Evolutionary conservation across 2,329 filamentous ascomycete genomes (phyloP).

Genomic region (Colletotrichum euphorbiae): DNA sequence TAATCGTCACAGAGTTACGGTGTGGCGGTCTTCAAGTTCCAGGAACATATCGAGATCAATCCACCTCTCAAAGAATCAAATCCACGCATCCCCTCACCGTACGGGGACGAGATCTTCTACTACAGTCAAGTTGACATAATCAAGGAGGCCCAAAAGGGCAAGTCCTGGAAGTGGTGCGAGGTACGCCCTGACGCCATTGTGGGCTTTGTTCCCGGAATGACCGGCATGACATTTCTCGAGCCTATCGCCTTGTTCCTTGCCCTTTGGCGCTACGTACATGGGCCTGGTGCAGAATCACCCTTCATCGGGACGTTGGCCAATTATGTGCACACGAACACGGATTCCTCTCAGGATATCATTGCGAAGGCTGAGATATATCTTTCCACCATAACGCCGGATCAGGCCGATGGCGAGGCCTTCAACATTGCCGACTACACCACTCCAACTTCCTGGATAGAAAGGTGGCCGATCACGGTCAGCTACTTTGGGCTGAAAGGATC

Average conservation of each 20-base stretch:
- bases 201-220: slow-evolving; percentile 1
- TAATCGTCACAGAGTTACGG: background rate
- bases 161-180: slow-evolving; percentile 12
- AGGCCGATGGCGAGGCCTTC: slow-evolving; percentile 20
- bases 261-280: slow-evolving; percentile 4
- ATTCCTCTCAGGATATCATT: background rate
- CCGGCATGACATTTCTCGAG: slow-evolving; percentile 7
- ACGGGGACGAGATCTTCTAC: slow-evolving; percentile 13
- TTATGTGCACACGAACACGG: background rate
- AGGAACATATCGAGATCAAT: background rate
- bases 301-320: background rate
- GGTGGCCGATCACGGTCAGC: slow-evolving; percentile 15
- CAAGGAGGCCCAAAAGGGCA: background rate
- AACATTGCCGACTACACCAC: slow-evolving; percentile 23
- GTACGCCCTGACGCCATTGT: slow-evolving; percentile 7
- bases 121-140: slow-evolving; percentile 1
- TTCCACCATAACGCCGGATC: background rate
- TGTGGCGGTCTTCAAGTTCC: background rate
- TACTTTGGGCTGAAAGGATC: background rate
- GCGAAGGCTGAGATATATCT: background rate
- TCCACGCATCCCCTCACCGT: slow-evolving; percentile 4
- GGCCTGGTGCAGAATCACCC: background rate
- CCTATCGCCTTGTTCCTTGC: background rate
- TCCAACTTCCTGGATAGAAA: background rate
- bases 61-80: slow-evolving; percentile 1